phyloP scores from a whole-genome alignment of 345 rosid species.

The Anacardium occidentale region DNA sequence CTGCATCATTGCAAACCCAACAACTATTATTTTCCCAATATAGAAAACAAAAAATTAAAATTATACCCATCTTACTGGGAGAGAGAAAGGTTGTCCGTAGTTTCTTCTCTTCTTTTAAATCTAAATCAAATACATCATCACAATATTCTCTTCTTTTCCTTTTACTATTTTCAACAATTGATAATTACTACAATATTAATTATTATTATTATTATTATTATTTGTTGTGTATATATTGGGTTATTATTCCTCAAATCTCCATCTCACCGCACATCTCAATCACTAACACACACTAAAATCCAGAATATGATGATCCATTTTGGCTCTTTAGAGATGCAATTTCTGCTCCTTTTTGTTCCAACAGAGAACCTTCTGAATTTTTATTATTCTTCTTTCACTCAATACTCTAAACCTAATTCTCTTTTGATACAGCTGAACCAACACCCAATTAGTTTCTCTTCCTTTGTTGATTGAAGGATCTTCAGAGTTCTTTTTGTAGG shows the following conservation, averaged over 20 bases:
- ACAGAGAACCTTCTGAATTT: conserved; percentile 28
- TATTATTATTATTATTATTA: conserved; percentile 8
- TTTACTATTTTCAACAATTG: conserved; percentile 17
- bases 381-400: conserved; percentile 38
- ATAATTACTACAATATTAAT: neutral
- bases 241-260: conserved; percentile 39
- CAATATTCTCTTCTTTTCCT: conserved; percentile 15
- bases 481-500: neutral
- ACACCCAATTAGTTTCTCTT: neutral
- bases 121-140: conserved; percentile 12
- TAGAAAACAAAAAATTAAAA: too few relatives aligned
- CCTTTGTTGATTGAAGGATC: neutral
- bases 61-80: neutral
- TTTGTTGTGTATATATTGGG: conserved; percentile 12
- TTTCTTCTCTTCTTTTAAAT: conserved; percentile 12
- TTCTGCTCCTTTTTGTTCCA: neutral
- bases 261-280: conserved; percentile 68
- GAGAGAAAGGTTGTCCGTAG: conserved; percentile 22
- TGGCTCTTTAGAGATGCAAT: conserved; percentile 33
- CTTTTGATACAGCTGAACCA: neutral
- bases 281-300: conserved; percentile 18
- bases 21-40: too few relatives aligned
- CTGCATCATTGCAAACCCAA: too few relatives aligned
- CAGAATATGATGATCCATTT: neutral
- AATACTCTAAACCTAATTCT: conserved; percentile 28